These are phyloP conservation scores for Berkeleyomyces rouxiae DNA, from an alignment of 2,329 filamentous ascomycete genomes.

Conservation along the genomic window DNA sequence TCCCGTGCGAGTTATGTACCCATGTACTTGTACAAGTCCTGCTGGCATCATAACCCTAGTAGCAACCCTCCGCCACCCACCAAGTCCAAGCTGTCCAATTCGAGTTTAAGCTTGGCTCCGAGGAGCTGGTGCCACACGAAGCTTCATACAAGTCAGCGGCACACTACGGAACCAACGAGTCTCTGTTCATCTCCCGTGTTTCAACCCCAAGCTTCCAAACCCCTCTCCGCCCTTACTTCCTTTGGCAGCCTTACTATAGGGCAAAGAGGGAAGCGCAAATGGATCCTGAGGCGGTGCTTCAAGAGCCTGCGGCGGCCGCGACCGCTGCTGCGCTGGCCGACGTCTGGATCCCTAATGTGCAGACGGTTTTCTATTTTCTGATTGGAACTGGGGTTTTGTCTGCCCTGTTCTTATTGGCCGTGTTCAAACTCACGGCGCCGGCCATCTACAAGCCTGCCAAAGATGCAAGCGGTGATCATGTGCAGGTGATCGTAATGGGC, in stretches of 20 bases:
- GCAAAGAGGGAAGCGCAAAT: neutral
- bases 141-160: neutral
- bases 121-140: neutral
- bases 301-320: neutral
- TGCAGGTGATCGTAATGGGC: slow-evolving; percentile 81
- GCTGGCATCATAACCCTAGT: neutral
- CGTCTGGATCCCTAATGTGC: slow-evolving; percentile 9
- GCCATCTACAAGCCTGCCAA: slow-evolving; percentile 22
- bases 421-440: slow-evolving; percentile 19
- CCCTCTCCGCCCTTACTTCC: too few relatives aligned
- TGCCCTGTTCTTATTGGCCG: slow-evolving; percentile 2
- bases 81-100: neutral
- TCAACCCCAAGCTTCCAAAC: too few relatives aligned
- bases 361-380: slow-evolving; percentile 12
- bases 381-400: slow-evolving; percentile 3
- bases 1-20: too few relatives aligned
- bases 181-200: neutral
- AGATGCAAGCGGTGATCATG: slow-evolving; percentile 25
- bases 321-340: neutral
- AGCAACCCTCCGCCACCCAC: neutral
- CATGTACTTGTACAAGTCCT: too few relatives aligned
- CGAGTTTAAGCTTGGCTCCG: neutral
- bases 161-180: neutral
- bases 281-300: neutral
- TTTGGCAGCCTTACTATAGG: neutral